Conservation (phyloP, 2,329 filamentous ascomycete species). For the Clathrospora elynae region DNA sequence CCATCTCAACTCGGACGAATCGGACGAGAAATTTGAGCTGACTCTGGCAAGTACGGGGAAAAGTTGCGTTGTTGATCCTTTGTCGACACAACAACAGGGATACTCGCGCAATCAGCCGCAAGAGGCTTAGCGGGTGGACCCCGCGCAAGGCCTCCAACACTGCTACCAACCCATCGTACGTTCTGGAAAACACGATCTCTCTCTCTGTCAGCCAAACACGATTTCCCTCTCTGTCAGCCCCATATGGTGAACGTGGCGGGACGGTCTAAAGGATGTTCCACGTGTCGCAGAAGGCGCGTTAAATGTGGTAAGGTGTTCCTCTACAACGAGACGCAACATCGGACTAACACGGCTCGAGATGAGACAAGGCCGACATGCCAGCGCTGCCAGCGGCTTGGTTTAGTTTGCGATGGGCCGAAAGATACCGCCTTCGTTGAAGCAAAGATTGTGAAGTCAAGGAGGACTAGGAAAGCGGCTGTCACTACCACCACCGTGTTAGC, state of each 20-base stretch:
- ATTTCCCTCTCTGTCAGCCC: slow-evolving; percentile 2
- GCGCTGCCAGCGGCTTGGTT: slow-evolving; percentile 31
- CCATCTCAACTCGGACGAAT: no score
- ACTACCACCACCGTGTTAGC: background rate
- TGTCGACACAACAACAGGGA: background rate
- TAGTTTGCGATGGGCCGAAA: slow-evolving; percentile 34
- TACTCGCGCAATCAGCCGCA: slow-evolving; percentile 35
- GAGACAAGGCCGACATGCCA: slow-evolving; percentile 32
- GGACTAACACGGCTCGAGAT: slow-evolving; percentile 25
- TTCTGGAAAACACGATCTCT: background rate
- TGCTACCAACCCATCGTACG: background rate
- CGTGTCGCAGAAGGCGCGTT: slow-evolving; percentile 36
- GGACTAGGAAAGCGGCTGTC: slow-evolving; percentile 11
- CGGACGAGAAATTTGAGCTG: no score
- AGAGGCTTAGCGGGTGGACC: slow-evolving; percentile 24
- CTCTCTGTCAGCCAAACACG: slow-evolving; percentile 2
- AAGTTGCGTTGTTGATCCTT: background rate
- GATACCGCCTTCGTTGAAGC: slow-evolving; percentile 32
- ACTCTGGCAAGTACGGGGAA: slow-evolving; percentile 3
- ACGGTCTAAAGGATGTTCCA: slow-evolving; percentile 40
- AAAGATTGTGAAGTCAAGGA: slow-evolving; percentile 35
- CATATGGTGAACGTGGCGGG: slow-evolving; percentile 42
- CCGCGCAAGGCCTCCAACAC: background rate
- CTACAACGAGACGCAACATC: background rate
- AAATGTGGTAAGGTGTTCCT: slow-evolving; percentile 39